Conservation (phyloP, 331 rosid genomes). For the Quercus tomentella region DNA sequence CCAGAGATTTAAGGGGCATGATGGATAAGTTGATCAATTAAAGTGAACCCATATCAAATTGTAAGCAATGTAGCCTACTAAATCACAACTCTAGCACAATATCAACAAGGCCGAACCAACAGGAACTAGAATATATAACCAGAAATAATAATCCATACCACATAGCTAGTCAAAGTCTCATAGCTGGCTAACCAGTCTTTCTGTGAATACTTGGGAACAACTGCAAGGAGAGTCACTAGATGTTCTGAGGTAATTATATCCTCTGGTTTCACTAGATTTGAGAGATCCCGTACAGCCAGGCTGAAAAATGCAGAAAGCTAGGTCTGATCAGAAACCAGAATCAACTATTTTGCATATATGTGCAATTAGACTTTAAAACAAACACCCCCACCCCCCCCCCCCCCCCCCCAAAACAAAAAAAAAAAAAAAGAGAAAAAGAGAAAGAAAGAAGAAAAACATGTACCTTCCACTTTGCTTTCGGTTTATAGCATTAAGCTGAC, state of each 20-base stretch:
- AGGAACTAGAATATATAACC: conserved; percentile 7
- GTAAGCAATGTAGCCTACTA: neutral
- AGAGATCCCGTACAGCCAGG: conserved; percentile 91
- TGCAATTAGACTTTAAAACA: neutral
- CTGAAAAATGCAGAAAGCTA: conserved; percentile 38
- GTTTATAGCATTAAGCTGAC: conserved; percentile 94
- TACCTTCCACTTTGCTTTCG: conserved; percentile 99
- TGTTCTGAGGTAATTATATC: conserved; percentile 84
- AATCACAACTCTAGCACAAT: conserved; percentile 3
- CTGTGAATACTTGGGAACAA: conserved; percentile 90
- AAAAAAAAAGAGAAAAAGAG: neutral
- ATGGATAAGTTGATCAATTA: conserved; percentile 11
- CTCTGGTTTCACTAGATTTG: conserved; percentile 83
- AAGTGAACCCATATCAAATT: neutral
- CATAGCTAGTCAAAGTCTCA: conserved; percentile 81
- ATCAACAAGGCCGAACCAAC: neutral
- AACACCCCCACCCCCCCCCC: no score
- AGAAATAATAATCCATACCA: conserved; percentile 47
- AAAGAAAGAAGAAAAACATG: neutral
- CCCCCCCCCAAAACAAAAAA: no score
- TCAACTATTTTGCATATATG: neutral
- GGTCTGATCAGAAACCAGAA: conserved; percentile 14
- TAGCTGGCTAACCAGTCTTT: conserved; percentile 94
- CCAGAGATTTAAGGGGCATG: neutral
- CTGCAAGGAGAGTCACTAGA: conserved; percentile 81